A percentile compares a stretch with the other conserved stretches of the same genome.
phyloP scores from a whole-genome alignment of 1,284 basidiomycete genomes.

The Tremellales sp. region DNA sequence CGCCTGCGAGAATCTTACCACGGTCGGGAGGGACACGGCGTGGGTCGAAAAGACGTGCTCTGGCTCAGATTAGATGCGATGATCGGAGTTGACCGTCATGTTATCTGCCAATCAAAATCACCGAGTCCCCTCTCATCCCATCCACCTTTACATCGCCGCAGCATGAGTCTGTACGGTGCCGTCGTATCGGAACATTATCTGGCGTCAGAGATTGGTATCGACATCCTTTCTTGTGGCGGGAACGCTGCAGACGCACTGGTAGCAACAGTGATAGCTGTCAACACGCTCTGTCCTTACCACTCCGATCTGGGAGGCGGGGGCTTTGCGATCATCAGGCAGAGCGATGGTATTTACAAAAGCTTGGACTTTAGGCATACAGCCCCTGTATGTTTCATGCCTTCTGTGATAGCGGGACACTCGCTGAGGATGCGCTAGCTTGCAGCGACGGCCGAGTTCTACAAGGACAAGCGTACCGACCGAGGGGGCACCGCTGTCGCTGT shows the following conservation, averaged over 20 bases:
- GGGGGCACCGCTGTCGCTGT: conserved; percentile 35
- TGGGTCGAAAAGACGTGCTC: conserved; percentile 76
- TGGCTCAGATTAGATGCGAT: no score
- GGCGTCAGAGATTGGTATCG: conserved; percentile 27
- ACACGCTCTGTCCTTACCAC: conserved; percentile 55
- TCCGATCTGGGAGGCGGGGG: conserved; percentile 44
- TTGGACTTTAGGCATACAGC: conserved; percentile 33
- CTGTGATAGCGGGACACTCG: not conserved
- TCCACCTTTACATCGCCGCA: no score
- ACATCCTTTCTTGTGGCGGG: conserved; percentile 26
- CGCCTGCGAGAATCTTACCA: conserved; percentile 73
- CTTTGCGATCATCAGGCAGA: conserved; percentile 27
- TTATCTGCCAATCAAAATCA: no score
- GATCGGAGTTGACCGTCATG: no score
- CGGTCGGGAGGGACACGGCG: conserved; percentile 67
- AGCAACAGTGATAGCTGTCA: conserved; percentile 50
- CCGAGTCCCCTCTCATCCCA: no score
- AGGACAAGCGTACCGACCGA: conserved; percentile 12
- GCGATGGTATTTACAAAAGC: conserved; percentile 15
- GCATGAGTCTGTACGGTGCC: conserved; percentile 23
- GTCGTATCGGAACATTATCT: conserved; percentile 21
- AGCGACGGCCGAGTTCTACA: conserved; percentile 18
- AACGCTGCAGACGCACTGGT: conserved; percentile 36
- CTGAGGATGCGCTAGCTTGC: conserved; percentile 9
- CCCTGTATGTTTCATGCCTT: conserved; percentile 19